Base-by-base conservation (phyloP, 768 basidiomycete species). In the Collybia sordida region DNA sequence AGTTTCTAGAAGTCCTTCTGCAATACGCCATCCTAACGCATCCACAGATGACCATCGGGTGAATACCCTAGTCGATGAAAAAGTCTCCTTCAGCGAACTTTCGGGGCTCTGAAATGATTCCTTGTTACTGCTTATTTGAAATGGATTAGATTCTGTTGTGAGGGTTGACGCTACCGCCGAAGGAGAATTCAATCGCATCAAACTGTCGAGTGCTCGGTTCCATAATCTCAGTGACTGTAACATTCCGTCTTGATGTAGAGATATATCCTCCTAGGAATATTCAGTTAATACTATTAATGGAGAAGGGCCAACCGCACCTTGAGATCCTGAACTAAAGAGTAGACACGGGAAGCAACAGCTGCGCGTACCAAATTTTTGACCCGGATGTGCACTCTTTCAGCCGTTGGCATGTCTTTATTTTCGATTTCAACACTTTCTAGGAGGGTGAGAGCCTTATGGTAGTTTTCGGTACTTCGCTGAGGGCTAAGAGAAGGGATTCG, bases 221-320 rank as follows among this genome's bases (percentile, higher is more conserved):
- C 86, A 92, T 1, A 94, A 68, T 15, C 91, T 82, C 43, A 93
- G 73, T 0, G 88, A 81, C 54, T 88, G 88, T 11, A 88, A 69
- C 53, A 86, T 69, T 17, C 77, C 77, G 39, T 78, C 72, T 14
- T 92, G 59, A 2, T 84, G 78, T 4, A 73, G 68, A 0, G 78
- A 69, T 0, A 80, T 68, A 41, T 93, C 82, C 39, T 86, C 81
- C 88, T 93, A 41, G 17, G 35, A 14, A 27, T 47, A 23, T 38
- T 45, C 23, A 47, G n/a, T 48, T 34, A 52, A 42, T 51, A 46
- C 24, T 15, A 5, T 38, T 0, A 11, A 36, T 38, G 40, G 59
- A 36, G 8, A 31, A 47, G 9, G 22, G 22, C 4, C 4, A 51
- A 18, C 60, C 68, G 9, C 51, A 90, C 93, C 71, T 78, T 78